Conservation (phyloP, 164 flowering plant species). For the Echeveria elegans region DNA sequence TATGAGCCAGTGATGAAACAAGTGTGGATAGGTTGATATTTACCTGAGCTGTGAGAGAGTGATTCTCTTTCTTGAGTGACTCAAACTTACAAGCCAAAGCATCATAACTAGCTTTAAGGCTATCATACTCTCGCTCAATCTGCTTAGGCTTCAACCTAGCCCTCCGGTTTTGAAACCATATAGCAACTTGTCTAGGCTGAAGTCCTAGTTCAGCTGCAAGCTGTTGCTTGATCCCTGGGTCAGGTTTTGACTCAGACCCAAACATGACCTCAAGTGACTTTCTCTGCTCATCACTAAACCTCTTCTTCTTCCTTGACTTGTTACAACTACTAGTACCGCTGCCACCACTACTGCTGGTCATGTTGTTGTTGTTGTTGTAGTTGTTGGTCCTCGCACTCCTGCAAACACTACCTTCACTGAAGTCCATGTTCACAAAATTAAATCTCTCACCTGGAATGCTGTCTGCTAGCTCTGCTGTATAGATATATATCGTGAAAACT, state of each 20-base stretch:
- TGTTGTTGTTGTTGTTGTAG: too few species aligned
- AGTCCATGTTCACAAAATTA: background rate
- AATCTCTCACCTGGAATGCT: background rate
- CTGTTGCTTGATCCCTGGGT: conserved; percentile 15
- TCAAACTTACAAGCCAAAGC: conserved; percentile 14
- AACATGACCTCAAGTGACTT: conserved; percentile 18
- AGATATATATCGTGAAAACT: background rate
- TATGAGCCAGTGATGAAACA: background rate
- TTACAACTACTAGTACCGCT: background rate
- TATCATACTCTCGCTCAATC: conserved; percentile 18
- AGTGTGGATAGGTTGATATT: background rate
- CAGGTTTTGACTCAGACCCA: conserved; percentile 20
- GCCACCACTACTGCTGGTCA: background rate
- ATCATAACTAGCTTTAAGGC: conserved; percentile 13
- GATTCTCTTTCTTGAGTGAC: conserved; percentile 14
- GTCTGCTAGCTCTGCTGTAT: background rate
- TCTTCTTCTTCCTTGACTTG: conserved; percentile 1
- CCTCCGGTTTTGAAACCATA: conserved; percentile 28
- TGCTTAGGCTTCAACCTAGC: conserved; percentile 22
- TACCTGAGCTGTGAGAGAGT: conserved; percentile 17
- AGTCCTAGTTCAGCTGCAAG: conserved; percentile 22
- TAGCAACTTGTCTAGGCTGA: conserved; percentile 23
- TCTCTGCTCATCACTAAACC: conserved; percentile 14
- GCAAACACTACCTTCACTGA: background rate
- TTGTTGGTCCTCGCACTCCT: background rate